Conservation (phyloP, 2,329 filamentous ascomycete genomes). For the Sporothrix luriei region DNA sequence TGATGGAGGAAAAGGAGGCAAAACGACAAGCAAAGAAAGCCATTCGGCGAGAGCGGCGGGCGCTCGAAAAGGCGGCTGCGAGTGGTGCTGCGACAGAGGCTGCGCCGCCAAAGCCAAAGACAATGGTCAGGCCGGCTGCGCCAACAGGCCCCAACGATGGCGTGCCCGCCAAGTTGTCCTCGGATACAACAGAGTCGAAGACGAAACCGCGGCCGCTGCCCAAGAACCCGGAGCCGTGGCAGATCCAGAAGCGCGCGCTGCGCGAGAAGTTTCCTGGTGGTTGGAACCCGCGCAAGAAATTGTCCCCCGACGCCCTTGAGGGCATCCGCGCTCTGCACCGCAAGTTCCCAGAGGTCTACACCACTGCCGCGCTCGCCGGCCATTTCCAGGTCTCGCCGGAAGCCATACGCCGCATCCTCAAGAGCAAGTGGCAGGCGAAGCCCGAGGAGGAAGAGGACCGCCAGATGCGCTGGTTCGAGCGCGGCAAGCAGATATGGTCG, state of each 20-base stretch:
- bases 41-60: not conserved
- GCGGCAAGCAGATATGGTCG: slow-evolving; percentile 63
- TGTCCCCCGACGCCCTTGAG: slow-evolving; percentile 90
- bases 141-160: not conserved
- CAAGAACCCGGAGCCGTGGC: slow-evolving; percentile 58
- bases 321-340: slow-evolving; percentile 82
- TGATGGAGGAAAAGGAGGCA: slow-evolving; percentile 8
- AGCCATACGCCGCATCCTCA: slow-evolving; percentile 82
- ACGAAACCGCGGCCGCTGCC: not conserved
- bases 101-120: not conserved
- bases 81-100: not conserved
- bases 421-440: slow-evolving; percentile 70
- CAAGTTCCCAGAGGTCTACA: slow-evolving; percentile 76
- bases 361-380: slow-evolving; percentile 69
- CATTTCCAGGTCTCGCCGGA: slow-evolving; percentile 88
- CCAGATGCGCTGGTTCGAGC: slow-evolving; percentile 62
- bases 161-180: not conserved
- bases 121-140: not conserved
- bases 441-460: slow-evolving; percentile 59
- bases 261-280: slow-evolving; percentile 76
- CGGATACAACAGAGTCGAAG: not conserved
- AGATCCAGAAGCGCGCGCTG: slow-evolving; percentile 72
- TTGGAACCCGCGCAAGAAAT: slow-evolving; percentile 80
- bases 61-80: not conserved
- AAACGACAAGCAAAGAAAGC: slow-evolving; percentile 13